Conservation (phyloP, 2,329 filamentous ascomycete species). For the Lachnellula hyalina region DNA sequence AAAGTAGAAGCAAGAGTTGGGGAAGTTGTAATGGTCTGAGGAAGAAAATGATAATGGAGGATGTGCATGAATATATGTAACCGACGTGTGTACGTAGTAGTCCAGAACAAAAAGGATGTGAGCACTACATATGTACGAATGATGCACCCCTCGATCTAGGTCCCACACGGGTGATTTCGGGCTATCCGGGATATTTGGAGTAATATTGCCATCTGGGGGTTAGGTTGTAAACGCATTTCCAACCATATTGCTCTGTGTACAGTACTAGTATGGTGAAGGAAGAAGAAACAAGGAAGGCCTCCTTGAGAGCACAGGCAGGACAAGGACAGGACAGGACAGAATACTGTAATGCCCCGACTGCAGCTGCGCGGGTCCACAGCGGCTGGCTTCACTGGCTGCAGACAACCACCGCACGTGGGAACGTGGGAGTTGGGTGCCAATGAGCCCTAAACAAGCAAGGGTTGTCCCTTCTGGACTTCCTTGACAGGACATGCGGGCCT, state of each 20-base stretch:
- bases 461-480: background rate
- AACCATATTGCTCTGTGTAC: no score
- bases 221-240: background rate
- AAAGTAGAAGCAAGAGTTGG: background rate
- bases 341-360: background rate
- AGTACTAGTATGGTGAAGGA: background rate
- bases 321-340: background rate
- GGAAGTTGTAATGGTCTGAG: background rate
- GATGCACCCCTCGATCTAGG: constrained; percentile 25
- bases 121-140: constrained; percentile 24
- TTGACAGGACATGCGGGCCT: background rate
- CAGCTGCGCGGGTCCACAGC: background rate
- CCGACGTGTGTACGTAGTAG: constrained; percentile 2
- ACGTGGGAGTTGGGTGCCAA: background rate
- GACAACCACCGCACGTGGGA: background rate
- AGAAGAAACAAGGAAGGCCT: background rate
- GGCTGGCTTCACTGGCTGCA: background rate
- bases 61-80: constrained; percentile 18
- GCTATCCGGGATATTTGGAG: constrained; percentile 8
- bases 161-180: constrained; percentile 23
- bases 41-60: background rate
- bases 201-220: constrained; percentile 10
- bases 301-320: background rate
- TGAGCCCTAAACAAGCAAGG: background rate
- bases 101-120: constrained; percentile 12